A percentile compares a stretch with the other conserved stretches of the same genome.
Conservation (phyloP, 768 basidiomycete species). For the Gloeopeniophorella convolvens region DNA sequence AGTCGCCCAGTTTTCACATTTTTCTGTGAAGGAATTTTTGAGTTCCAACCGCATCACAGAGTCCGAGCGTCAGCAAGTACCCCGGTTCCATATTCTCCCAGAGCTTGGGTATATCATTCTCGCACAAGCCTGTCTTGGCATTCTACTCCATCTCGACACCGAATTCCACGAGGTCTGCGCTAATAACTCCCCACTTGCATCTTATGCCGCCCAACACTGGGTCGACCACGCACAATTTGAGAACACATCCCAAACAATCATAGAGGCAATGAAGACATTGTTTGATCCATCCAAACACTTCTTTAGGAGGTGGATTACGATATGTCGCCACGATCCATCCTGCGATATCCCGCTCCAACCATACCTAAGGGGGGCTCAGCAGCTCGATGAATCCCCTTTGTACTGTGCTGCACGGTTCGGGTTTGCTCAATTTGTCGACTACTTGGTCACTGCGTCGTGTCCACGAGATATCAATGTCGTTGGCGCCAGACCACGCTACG, state of each 20-base stretch:
- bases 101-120: neutral
- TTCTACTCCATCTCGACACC: neutral
- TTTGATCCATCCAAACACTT: neutral
- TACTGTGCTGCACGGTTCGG: conserved; percentile 5
- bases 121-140: neutral
- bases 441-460: neutral
- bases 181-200: neutral
- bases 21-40: conserved; percentile 4
- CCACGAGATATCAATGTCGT: neutral
- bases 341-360: too few relatives aligned
- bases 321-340: too few relatives aligned
- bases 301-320: conserved; percentile 8
- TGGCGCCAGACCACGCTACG: neutral
- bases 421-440: neutral
- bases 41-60: neutral
- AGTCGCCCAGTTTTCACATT: conserved; percentile 6
- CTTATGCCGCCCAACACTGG: conserved; percentile 5
- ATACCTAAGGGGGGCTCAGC: neutral
- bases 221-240: neutral
- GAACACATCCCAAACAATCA: neutral
- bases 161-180: neutral
- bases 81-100: neutral
- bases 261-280: neutral
- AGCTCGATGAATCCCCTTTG: neutral
- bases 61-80: neutral